These are phyloP conservation scores for Daldinia childiae DNA, from an alignment of 495 filamentous ascomycete genomes.

Conservation along the genomic window DNA sequence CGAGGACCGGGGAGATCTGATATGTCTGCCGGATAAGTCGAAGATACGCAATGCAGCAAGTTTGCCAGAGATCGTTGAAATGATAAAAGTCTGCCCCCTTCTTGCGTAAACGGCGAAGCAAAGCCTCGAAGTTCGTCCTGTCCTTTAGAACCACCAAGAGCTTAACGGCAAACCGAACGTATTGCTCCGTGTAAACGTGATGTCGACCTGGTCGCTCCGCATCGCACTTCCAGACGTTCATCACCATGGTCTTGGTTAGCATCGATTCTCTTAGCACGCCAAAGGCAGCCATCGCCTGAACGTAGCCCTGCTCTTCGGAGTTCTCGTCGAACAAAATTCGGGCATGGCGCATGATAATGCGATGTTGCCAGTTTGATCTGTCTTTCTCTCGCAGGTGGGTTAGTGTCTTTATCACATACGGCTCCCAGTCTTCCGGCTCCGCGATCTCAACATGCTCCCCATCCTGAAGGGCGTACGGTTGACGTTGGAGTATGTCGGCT, in stretches of 20 bases:
- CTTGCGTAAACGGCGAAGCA: slow-evolving; percentile 84
- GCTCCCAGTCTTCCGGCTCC: slow-evolving; percentile 73
- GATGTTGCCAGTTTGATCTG: slow-evolving; percentile 97
- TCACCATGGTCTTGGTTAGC: slow-evolving; percentile 92
- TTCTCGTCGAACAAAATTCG: slow-evolving; percentile 72
- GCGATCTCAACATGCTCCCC: slow-evolving; percentile 50
- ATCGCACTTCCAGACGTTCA: slow-evolving; percentile 97
- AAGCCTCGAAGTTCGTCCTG: slow-evolving; percentile 76
- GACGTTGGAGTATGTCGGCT: slow-evolving; percentile 55
- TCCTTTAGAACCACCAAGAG: slow-evolving; percentile 82
- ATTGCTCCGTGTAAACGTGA: slow-evolving; percentile 91
- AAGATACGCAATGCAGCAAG: slow-evolving; percentile 77
- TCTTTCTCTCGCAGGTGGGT: slow-evolving; percentile 82
- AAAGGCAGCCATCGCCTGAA: slow-evolving; percentile 70
- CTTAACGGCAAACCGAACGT: slow-evolving; percentile 80
- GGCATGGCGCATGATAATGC: slow-evolving; percentile 82
- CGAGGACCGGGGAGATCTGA: slow-evolving; percentile 71
- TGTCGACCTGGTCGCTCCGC: slow-evolving; percentile 90
- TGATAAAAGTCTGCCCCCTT: slow-evolving; percentile 85
- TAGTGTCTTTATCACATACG: slow-evolving; percentile 76
- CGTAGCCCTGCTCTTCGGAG: slow-evolving; percentile 41
- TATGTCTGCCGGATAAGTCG: slow-evolving; percentile 76
- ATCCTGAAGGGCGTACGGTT: slow-evolving; percentile 54
- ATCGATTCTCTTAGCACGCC: slow-evolving; percentile 83
- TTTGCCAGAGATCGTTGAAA: slow-evolving; percentile 86